Evolutionary conservation across 179 eudicot species (phyloP), one percentile per base, ranked within the genome.

Genomic region (Silene coronaria): DNA sequence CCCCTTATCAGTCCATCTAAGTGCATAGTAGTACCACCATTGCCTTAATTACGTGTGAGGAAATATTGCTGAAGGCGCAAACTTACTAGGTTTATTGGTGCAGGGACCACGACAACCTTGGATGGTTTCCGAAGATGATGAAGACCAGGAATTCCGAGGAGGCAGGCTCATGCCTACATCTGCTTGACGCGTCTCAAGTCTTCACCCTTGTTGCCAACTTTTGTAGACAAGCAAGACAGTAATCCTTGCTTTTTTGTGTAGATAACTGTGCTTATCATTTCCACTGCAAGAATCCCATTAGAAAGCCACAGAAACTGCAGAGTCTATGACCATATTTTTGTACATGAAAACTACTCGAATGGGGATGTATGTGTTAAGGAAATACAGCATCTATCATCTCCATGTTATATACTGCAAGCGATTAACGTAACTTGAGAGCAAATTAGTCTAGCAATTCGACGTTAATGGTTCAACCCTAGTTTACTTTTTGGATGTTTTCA

Each of bases 81-180:
- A 46, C 76, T 70, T 17, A 36, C 59, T 72, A 69, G 42, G 38
- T 73, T 78, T 32, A 27, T 74, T 75, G 45, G 24, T 68, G 72
- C 80, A 91, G 97, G 97, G 97, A 26, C 91, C 94, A 59, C 77
- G 65, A 63, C 89, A 79, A 76, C 89, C 88, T 8, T 91, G 97
- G 97, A 91, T 89, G 97, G 82, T 77, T 57, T 81, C 80, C 38
- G 87, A 85, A 55, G 91, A 87, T 38, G 86, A 83, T 2, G 85
- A 78, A 67, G 79, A 75, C 2, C 60, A 75, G 70, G 66, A 75
- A 24, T 12, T 48, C 24, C 46, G 76, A 9, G 76, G 77, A 58
- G 77, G 53, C 45, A 48, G 66, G 27, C 62, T 36, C 69, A 65
- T 28, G 73, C 64, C 80, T 42, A 45, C 55, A 21, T 42, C 82